Conservation (phyloP, 352 stramenopile species). For the Pythium insidiosum region DNA sequence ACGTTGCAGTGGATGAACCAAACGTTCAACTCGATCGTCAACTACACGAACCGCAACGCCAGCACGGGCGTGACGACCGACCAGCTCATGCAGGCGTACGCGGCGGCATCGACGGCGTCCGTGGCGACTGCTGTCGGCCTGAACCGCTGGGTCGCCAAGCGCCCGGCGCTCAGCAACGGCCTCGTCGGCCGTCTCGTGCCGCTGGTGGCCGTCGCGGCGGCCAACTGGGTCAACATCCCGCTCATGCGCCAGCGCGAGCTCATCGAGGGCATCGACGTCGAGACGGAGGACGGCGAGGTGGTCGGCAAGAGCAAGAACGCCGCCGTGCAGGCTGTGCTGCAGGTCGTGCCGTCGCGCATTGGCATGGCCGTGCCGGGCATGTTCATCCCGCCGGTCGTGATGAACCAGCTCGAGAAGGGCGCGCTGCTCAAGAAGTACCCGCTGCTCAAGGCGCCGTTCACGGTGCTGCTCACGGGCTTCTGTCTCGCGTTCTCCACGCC, state of each 20-base stretch:
- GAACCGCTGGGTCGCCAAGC: conserved; percentile 66
- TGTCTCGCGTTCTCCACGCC: conserved; percentile 73
- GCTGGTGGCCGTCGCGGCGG: conserved; percentile 75
- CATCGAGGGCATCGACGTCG: conserved; percentile 71
- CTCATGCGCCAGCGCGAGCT: conserved; percentile 87
- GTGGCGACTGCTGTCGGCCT: conserved; percentile 70
- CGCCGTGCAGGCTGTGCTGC: conserved; percentile 62
- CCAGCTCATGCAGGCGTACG: conserved; percentile 77
- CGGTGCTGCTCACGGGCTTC: conserved; percentile 61
- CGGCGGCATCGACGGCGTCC: conserved; percentile 65
- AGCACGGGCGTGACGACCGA: conserved; percentile 76
- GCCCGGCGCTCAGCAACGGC: conserved; percentile 44
- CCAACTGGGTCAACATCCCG: conserved; percentile 88
- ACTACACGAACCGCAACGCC: conserved; percentile 91
- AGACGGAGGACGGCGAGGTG: conserved; percentile 51
- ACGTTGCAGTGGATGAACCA: conserved; percentile 80
- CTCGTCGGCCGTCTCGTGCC: conserved; percentile 70
- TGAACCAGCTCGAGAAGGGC: conserved; percentile 67
- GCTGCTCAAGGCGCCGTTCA: conserved; percentile 52
- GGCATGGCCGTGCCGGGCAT: conserved; percentile 84
- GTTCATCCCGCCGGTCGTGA: conserved; percentile 81
- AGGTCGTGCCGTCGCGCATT: conserved; percentile 81
- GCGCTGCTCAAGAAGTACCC: conserved; percentile 54
- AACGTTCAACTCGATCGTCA: conserved; percentile 90
- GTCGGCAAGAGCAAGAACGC: conserved; percentile 64